phyloP scores from a whole-genome alignment of 2,329 filamentous ascomycete genomes.

The Tolypocladium nubicola region DNA sequence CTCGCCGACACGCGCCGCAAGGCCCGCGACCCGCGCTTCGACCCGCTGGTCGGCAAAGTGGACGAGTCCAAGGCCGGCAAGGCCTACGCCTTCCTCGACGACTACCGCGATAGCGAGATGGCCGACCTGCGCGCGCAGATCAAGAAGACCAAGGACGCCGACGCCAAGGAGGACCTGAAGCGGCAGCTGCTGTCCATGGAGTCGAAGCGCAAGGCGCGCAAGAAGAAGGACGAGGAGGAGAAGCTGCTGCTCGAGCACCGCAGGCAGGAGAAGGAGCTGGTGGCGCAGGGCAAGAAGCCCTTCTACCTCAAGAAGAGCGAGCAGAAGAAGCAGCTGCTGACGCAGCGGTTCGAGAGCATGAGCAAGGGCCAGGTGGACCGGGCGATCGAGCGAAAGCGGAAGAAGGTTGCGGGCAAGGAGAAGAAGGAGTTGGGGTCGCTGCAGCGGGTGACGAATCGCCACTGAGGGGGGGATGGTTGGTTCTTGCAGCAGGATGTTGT shows the following conservation, averaged over 20 bases:
- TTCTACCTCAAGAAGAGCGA: constrained; percentile 91
- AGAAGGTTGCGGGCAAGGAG: constrained; percentile 82
- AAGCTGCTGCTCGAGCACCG: constrained; percentile 66
- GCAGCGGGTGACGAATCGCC: constrained; percentile 15
- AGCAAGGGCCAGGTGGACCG: constrained; percentile 76
- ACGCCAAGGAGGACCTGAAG: constrained; percentile 60
- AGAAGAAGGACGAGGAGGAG: constrained; percentile 58
- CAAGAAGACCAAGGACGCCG: constrained; percentile 52
- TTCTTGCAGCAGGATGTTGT: neutral
- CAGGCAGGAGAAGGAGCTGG: constrained; percentile 70
- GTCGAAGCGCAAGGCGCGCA: constrained; percentile 60
- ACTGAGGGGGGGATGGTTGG: neutral
- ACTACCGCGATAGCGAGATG: constrained; percentile 80
- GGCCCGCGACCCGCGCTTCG: constrained; percentile 80
- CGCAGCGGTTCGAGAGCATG: constrained; percentile 73
- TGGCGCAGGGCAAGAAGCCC: constrained; percentile 81
- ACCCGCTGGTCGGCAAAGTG: constrained; percentile 43
- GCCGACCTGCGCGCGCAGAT: constrained; percentile 59
- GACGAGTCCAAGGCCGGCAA: constrained; percentile 52
- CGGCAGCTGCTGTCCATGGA: constrained; percentile 67
- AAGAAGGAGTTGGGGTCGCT: constrained; percentile 55
- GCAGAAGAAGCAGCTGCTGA: constrained; percentile 74
- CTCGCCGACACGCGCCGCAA: constrained; percentile 47
- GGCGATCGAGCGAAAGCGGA: constrained; percentile 75
- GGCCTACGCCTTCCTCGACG: constrained; percentile 80